A percentile compares a stretch with the other conserved stretches of the same genome.
These are phyloP conservation scores for Cutaneotrichosporon cutaneum DNA, from an alignment of 1,284 basidiomycete genomes.

Conservation along the genomic window DNA sequence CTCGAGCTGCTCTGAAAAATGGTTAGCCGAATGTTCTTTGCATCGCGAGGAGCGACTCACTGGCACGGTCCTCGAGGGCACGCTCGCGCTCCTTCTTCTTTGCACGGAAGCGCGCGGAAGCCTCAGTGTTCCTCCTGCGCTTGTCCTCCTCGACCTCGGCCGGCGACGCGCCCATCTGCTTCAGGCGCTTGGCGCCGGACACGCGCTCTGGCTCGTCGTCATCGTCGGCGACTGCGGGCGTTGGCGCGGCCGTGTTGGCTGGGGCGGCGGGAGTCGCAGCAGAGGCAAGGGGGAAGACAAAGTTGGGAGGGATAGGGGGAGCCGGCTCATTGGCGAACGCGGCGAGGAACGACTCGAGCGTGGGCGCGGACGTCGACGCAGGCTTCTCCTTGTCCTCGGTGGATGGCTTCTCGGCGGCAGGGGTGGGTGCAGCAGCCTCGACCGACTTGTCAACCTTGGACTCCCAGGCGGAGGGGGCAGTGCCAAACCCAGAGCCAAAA, in stretches of 20 bases:
- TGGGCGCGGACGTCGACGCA: constrained; percentile 19
- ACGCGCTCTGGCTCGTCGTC: constrained; percentile 25
- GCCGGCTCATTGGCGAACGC: constrained; percentile 36
- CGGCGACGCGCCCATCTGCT: constrained; percentile 41
- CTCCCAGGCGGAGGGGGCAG: constrained; percentile 32
- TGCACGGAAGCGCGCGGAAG: constrained; percentile 92
- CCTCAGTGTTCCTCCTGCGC: constrained; percentile 90
- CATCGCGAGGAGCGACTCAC: background rate
- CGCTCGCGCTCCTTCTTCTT: constrained; percentile 99
- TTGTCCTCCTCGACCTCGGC: constrained; percentile 59
- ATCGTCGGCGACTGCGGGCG: constrained; percentile 14
- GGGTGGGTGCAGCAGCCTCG: constrained; percentile 10
- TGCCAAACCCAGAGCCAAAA: constrained; percentile 45
- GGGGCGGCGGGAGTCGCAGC: constrained; percentile 17
- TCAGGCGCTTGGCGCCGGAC: constrained; percentile 47
- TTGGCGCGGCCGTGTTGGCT: constrained; percentile 12
- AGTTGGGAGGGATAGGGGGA: constrained; percentile 25
- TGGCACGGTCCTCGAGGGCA: constrained; percentile 77
- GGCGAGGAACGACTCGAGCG: constrained; percentile 50
- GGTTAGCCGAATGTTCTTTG: constrained; percentile 19
- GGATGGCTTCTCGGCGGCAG: background rate
- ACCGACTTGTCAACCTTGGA: constrained; percentile 20
- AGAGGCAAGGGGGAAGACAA: constrained; percentile 29
- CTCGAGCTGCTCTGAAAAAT: constrained; percentile 70
- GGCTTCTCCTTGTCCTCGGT: constrained; percentile 10